A percentile compares a stretch with the other conserved stretches of the same genome.
These are phyloP conservation scores for Podila minutissima DNA, from an alignment of 192 early-diverging fungal species.

Conservation along the genomic window DNA sequence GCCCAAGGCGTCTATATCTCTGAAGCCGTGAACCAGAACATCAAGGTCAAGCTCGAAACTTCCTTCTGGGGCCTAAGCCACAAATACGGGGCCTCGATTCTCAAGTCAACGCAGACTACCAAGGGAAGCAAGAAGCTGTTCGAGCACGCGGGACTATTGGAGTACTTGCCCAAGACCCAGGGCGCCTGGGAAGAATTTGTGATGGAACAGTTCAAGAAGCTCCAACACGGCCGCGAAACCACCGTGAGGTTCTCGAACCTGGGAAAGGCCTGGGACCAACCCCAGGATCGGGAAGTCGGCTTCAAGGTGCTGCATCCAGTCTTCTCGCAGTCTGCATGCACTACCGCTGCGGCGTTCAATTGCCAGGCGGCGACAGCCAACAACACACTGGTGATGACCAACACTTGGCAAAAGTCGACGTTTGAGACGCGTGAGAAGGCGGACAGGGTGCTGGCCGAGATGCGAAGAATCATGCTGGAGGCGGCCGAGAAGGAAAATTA, in stretches of 20 bases:
- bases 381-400: constrained; percentile 6
- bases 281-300: not conserved
- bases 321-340: constrained; percentile 19
- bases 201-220: constrained; percentile 14
- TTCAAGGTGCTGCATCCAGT: constrained; percentile 17
- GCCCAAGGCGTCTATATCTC: constrained; percentile 23
- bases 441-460: constrained; percentile 8
- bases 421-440: constrained; percentile 6
- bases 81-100: constrained; percentile 10
- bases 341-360: constrained; percentile 5
- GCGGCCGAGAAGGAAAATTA: constrained; percentile 12
- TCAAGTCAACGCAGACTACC: not conserved
- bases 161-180: constrained; percentile 9
- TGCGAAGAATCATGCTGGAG: constrained; percentile 28
- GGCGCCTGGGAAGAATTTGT: constrained; percentile 32
- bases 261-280: constrained; percentile 24
- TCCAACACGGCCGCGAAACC: constrained; percentile 26
- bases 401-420: constrained; percentile 18
- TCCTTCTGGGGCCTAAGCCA: constrained; percentile 23
- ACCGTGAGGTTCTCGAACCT: constrained; percentile 30
- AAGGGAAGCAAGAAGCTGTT: not conserved
- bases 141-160: constrained; percentile 14
- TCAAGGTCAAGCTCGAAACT: constrained; percentile 15
- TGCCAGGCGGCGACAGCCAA: constrained; percentile 31
- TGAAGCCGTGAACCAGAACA: constrained; percentile 14